A percentile compares a stretch with the other conserved stretches of the same genome.
Conservation (phyloP, 2,329 filamentous ascomycete genomes). For the Teratosphaeria gauchensis region DNA sequence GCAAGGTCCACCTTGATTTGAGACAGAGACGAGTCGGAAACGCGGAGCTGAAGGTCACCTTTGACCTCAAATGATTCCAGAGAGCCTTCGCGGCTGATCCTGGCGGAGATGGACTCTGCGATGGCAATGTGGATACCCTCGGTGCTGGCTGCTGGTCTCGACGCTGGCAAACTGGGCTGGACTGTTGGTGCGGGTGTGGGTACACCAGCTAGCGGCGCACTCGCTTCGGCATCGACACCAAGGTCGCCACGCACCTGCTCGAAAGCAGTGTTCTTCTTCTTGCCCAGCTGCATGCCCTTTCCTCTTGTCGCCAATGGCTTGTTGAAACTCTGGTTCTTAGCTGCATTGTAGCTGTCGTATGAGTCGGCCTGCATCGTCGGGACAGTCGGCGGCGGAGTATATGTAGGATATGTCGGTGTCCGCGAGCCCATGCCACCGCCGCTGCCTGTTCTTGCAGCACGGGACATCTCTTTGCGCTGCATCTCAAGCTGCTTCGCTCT, state of each 20-base stretch:
- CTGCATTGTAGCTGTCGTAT: conserved; percentile 90
- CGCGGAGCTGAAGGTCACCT: conserved; percentile 84
- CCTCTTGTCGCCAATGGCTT: conserved; percentile 71
- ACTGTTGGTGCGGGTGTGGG: conserved; percentile 37
- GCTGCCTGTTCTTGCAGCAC: conserved; percentile 49
- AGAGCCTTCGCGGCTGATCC: conserved; percentile 76
- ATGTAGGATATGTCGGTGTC: conserved; percentile 77
- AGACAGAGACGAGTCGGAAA: conserved; percentile 77
- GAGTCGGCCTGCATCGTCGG: conserved; percentile 61
- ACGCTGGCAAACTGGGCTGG: not conserved
- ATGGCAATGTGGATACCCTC: conserved; percentile 83
- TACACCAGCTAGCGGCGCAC: conserved; percentile 52
- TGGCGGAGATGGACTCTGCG: conserved; percentile 82
- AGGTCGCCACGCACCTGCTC: conserved; percentile 88
- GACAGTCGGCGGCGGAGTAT: conserved; percentile 77
- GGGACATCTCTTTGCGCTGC: conserved; percentile 91
- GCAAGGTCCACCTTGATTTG: conserved; percentile 81
- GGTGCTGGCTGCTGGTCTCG: conserved; percentile 46
- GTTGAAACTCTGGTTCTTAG: conserved; percentile 85
- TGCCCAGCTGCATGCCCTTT: conserved; percentile 98
- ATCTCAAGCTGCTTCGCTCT: conserved; percentile 98
- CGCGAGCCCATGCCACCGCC: conserved; percentile 44
- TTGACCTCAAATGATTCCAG: conserved; percentile 80
- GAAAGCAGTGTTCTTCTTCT: conserved; percentile 96
- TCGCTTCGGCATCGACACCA: conserved; percentile 73